Conservation (phyloP, 257 asterid genomes). For the Solanum raphanifolium region DNA sequence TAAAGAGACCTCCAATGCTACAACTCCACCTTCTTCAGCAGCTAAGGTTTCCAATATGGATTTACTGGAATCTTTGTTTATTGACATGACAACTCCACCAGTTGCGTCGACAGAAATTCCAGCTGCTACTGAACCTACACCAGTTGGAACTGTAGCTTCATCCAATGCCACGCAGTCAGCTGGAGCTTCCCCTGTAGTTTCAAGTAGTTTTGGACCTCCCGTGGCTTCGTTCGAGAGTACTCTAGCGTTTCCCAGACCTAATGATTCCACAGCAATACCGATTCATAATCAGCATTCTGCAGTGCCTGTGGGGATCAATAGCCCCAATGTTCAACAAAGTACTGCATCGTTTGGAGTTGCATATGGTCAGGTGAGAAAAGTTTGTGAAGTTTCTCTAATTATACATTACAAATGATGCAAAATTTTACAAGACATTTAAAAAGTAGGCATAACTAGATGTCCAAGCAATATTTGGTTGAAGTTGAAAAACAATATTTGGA, state of each 20-base stretch:
- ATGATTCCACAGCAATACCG: not conserved
- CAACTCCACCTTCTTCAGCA: slow-evolving; percentile 13
- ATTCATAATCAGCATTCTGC: slow-evolving; percentile 5
- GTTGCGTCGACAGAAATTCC: slow-evolving; percentile 14
- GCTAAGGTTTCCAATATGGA: slow-evolving; percentile 17
- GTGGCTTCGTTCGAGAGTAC: slow-evolving; percentile 1
- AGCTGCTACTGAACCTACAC: not conserved
- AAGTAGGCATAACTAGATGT: not conserved
- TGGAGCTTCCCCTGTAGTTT: slow-evolving; percentile 7
- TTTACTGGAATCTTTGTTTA: slow-evolving; percentile 44
- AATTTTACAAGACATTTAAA: not conserved
- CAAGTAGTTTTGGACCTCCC: slow-evolving; percentile 9
- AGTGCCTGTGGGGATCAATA: not conserved
- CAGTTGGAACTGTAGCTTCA: slow-evolving; percentile 9
- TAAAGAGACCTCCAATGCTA: slow-evolving; percentile 3
- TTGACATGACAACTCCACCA: slow-evolving; percentile 36
- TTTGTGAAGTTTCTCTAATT: not conserved
- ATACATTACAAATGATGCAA: not conserved
- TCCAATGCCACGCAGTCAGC: not conserved
- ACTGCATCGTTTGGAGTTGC: slow-evolving; percentile 12
- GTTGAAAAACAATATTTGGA: not conserved
- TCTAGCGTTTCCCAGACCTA: slow-evolving; percentile 4
- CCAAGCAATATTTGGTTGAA: not conserved
- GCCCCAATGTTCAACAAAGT: slow-evolving; percentile 14
- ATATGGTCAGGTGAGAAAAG: slow-evolving; percentile 23